phyloP scores from a whole-genome alignment of 2,329 filamentous ascomycete genomes.

The Penicillium sp. region DNA sequence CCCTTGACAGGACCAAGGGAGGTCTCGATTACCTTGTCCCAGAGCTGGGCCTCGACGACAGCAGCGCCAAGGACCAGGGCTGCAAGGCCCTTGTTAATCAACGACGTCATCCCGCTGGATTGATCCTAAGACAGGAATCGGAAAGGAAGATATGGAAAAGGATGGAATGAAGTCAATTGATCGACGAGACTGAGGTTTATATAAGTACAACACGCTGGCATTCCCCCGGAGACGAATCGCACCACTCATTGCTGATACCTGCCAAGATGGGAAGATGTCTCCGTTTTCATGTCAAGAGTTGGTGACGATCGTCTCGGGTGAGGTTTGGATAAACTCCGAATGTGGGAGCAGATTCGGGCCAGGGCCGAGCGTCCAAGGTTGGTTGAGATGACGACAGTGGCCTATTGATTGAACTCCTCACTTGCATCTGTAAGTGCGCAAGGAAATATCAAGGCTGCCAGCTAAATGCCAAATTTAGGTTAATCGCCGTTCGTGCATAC shows the following conservation, averaged over 20 bases:
- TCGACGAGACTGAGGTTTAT: background rate
- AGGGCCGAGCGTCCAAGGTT: background rate
- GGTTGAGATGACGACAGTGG: background rate
- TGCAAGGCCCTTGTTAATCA: conserved; percentile 6
- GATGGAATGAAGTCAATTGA: background rate
- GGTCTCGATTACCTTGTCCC: conserved; percentile 20
- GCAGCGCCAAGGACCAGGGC: conserved; percentile 11
- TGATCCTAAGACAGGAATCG: background rate
- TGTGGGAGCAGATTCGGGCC: background rate
- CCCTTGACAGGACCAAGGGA: conserved; percentile 18
- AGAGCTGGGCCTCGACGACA: conserved; percentile 20
- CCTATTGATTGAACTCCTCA: background rate
- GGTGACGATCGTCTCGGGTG: background rate
- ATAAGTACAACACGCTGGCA: background rate
- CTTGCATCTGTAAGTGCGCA: background rate
- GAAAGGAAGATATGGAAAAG: background rate
- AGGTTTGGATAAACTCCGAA: background rate
- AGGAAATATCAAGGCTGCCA: background rate
- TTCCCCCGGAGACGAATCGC: background rate
- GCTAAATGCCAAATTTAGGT: too few species aligned
- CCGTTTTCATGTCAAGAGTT: background rate
- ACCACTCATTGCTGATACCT: background rate
- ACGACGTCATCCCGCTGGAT: conserved; percentile 5
- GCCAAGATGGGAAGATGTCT: background rate
- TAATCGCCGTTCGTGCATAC: background rate